A percentile compares a stretch with the other conserved stretches of the same genome.
These are phyloP conservation scores for Talaromyces albobiverticillius DNA, from an alignment of 2,329 filamentous ascomycete genomes.

Conservation along the genomic window DNA sequence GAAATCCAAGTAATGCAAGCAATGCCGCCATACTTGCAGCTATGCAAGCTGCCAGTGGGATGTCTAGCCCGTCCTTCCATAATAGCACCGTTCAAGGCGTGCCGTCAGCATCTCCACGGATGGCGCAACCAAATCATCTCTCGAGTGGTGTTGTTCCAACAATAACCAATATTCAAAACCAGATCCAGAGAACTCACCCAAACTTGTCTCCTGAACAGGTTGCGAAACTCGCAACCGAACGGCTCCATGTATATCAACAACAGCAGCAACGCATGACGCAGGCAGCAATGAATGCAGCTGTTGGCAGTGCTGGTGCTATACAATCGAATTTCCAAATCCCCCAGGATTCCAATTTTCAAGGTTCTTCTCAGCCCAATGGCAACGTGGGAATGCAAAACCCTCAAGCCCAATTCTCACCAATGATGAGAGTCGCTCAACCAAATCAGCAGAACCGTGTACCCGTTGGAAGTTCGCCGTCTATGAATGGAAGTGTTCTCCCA, in stretches of 20 bases:
- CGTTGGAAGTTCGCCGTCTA: slow-evolving; percentile 41
- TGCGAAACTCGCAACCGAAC: slow-evolving; percentile 51
- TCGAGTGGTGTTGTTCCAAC: slow-evolving; percentile 54
- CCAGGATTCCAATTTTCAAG: slow-evolving; percentile 37
- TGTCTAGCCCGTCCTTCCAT: slow-evolving; percentile 45
- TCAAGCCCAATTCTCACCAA: slow-evolving; percentile 51
- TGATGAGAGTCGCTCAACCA: slow-evolving; percentile 51
- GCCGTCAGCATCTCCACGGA: slow-evolving; percentile 46
- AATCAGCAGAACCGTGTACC: slow-evolving; percentile 40
- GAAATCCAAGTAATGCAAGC: slow-evolving; percentile 26
- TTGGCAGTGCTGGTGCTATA: slow-evolving; percentile 43
- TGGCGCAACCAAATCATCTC: slow-evolving; percentile 49
- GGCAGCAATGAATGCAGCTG: slow-evolving; percentile 51
- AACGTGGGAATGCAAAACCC: slow-evolving; percentile 41
- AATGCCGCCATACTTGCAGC: slow-evolving; percentile 43
- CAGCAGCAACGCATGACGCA: slow-evolving; percentile 49
- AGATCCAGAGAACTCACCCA: slow-evolving; percentile 52
- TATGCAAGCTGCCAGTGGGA: slow-evolving; percentile 42
- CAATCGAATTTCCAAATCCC: slow-evolving; percentile 40
- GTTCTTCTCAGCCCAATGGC: slow-evolving; percentile 32
- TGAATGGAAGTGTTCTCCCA: slow-evolving; percentile 40
- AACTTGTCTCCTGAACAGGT: slow-evolving; percentile 54
- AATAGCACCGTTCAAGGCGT: slow-evolving; percentile 36
- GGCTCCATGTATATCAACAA: slow-evolving; percentile 42
- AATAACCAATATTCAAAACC: slow-evolving; percentile 53